These are phyloP conservation scores for Ophiostoma piceae DNA, from an alignment of 2,329 filamentous ascomycete genomes.

Conservation along the genomic window DNA sequence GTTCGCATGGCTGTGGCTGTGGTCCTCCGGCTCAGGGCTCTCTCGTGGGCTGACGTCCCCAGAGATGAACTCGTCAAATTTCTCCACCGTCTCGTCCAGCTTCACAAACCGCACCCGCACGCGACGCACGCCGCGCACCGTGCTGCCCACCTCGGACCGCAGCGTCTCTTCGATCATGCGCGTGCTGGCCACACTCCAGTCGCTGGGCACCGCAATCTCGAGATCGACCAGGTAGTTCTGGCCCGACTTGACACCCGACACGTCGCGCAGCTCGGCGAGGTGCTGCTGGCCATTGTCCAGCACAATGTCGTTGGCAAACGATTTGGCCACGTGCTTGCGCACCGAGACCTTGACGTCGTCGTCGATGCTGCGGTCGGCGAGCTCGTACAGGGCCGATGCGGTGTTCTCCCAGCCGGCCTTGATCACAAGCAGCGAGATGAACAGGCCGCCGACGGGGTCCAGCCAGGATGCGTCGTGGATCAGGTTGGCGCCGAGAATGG, in stretches of 20 bases:
- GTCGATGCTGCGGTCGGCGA: constrained; percentile 87
- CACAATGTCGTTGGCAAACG: constrained; percentile 38
- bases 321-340: constrained; percentile 57
- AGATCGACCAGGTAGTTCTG: constrained; percentile 94
- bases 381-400: constrained; percentile 70
- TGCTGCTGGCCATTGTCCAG: constrained; percentile 51
- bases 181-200: constrained; percentile 69
- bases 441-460: constrained; percentile 84
- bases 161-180: constrained; percentile 67
- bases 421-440: constrained; percentile 91
- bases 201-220: constrained; percentile 71
- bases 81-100: constrained; percentile 51
- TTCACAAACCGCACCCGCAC: constrained; percentile 80
- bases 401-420: constrained; percentile 87
- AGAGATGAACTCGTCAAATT: constrained; percentile 73
- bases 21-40: constrained; percentile 57
- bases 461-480: constrained; percentile 83
- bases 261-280: constrained; percentile 65
- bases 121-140: constrained; percentile 76
- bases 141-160: constrained; percentile 64
- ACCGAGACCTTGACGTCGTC: constrained; percentile 72
- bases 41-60: constrained; percentile 54
- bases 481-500: constrained; percentile 84
- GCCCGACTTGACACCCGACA: constrained; percentile 89
- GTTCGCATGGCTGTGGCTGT: constrained; percentile 39